Base-by-base conservation (phyloP, 2,329 filamentous ascomycete species). In the Drechslerella coelobrocha region DNA sequence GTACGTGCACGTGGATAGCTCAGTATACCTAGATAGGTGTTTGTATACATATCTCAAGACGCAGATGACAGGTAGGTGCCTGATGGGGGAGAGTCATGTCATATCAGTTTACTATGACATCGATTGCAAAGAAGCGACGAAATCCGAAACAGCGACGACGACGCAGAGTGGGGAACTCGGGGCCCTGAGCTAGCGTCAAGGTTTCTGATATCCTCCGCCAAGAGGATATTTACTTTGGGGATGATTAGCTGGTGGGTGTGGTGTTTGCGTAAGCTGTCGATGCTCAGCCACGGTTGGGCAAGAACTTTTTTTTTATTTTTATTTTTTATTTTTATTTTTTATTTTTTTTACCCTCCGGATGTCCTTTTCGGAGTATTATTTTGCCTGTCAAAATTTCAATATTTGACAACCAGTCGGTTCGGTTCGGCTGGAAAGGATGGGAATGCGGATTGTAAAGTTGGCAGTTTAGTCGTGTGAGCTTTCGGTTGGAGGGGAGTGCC, bases 91-190 rank as follows among this genome's bases (percentile, higher is more conserved):
- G n/a, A 34, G 6, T 34, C 29, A 34, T 34, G 29, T 12, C 29
- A 34, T 12, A 7, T 34, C 7, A 7, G 6, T 34, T 6, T 12
- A 34, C 29, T 34, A 34, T 34, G n/a, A n/a, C n/a, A n/a, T n/a
- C n/a, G n/a, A n/a, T n/a, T n/a, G n/a, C n/a, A n/a, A n/a, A n/a
- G n/a, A n/a, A n/a, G n/a, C n/a, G n/a, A n/a, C n/a, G n/a, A n/a
- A 56, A 65, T 68, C 63, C 63, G 63, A 68, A 68, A 68, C 63
- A 68, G 63, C 63, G 56, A 68, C 63, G 63, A 61, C 63, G 54
- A 34, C 53, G 45, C 43, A 41, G 41, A 21, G 27, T 45, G 19
- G 19, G 39, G 39, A 24, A 43, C 52, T n/a, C n/a, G n/a, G 52
- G 31, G 53, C 37, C 45, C 31, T 21, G 23, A 29, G 34, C 31